Conservation (phyloP, 1,284 basidiomycete genomes). For the Tylopilus orsonianus region DNA sequence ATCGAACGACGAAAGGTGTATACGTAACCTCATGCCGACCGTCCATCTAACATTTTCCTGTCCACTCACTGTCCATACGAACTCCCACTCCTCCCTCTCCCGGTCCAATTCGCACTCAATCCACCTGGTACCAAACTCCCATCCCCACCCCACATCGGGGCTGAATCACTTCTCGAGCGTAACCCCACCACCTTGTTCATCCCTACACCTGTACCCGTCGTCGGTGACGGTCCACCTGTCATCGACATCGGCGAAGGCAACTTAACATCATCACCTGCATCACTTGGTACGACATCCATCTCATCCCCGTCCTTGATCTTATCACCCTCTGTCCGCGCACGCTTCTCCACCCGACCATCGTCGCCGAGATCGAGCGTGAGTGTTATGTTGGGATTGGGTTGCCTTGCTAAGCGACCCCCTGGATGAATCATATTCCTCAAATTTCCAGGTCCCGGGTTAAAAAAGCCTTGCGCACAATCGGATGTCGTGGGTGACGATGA, state of each 20-base stretch:
- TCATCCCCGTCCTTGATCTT: slow-evolving; percentile 29
- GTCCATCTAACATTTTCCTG: background rate
- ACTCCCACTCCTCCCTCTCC: slow-evolving; percentile 44
- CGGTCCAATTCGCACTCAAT: slow-evolving; percentile 30
- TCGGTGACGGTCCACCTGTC: slow-evolving; percentile 17
- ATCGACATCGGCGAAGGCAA: slow-evolving; percentile 23
- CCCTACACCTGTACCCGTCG: background rate
- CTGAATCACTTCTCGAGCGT: slow-evolving; percentile 50
- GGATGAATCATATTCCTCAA: slow-evolving; percentile 11
- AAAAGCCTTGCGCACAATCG: slow-evolving; percentile 47
- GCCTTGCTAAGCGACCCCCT: slow-evolving; percentile 10
- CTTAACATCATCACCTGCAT: slow-evolving; percentile 24
- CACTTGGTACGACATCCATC: slow-evolving; percentile 31
- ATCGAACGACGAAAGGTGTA: slow-evolving; percentile 22
- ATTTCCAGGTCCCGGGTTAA: slow-evolving; percentile 12
- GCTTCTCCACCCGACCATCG: slow-evolving; percentile 39
- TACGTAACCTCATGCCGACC: background rate
- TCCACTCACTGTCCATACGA: slow-evolving; percentile 29
- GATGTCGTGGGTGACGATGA: slow-evolving; percentile 62
- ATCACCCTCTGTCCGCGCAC: slow-evolving; percentile 42
- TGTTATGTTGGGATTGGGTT: slow-evolving; percentile 31
- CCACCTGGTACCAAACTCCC: slow-evolving; percentile 17
- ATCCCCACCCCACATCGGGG: slow-evolving; percentile 46
- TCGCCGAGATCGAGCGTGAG: slow-evolving; percentile 26
- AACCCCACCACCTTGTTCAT: slow-evolving; percentile 16